Evolutionary conservation across 2,329 filamentous ascomycete genomes (phyloP).

Genomic region (Alternaria sp.): DNA sequence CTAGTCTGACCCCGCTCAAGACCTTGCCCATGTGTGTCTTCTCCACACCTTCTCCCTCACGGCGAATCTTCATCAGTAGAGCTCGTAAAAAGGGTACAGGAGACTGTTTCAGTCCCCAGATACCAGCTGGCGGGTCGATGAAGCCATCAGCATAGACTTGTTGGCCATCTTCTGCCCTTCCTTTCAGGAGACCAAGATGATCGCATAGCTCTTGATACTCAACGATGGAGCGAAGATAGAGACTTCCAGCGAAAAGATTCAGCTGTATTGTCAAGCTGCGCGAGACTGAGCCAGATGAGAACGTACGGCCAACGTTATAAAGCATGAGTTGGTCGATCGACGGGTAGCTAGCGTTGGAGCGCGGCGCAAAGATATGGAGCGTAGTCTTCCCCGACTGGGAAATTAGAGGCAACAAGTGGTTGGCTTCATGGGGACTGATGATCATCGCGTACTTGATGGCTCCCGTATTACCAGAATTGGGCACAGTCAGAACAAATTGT

Average conservation of each 20-base stretch:
- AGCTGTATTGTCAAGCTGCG: slow-evolving; percentile 57
- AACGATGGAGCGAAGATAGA: slow-evolving; percentile 65
- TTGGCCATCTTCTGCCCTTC: slow-evolving; percentile 25
- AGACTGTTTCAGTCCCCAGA: slow-evolving; percentile 48
- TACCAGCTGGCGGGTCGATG: slow-evolving; percentile 37
- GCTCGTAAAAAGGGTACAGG: slow-evolving; percentile 54
- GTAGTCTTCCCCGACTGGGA: slow-evolving; percentile 42
- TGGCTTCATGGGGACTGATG: slow-evolving; percentile 69
- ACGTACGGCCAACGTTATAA: slow-evolving; percentile 47
- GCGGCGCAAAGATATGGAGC: slow-evolving; percentile 63
- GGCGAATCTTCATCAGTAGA: slow-evolving; percentile 43
- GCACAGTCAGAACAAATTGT: slow-evolving; percentile 60
- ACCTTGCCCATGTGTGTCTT: slow-evolving; percentile 57
- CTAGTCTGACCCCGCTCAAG: slow-evolving; percentile 49
- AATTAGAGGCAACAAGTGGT: slow-evolving; percentile 58
- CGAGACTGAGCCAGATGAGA: slow-evolving; percentile 16
- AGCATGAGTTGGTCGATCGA: slow-evolving; percentile 58
- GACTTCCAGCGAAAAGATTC: slow-evolving; percentile 72
- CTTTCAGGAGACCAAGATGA: slow-evolving; percentile 60
- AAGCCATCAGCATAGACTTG: slow-evolving; percentile 48
- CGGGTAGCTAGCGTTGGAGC: slow-evolving; percentile 49
- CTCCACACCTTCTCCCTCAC: slow-evolving; percentile 49
- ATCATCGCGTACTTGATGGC: slow-evolving; percentile 54
- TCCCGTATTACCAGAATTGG: background rate
- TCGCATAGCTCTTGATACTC: slow-evolving; percentile 65